Evolutionary conservation across 164 flowering plant species (phyloP).

Genomic region (Buxus sempervirens): DNA sequence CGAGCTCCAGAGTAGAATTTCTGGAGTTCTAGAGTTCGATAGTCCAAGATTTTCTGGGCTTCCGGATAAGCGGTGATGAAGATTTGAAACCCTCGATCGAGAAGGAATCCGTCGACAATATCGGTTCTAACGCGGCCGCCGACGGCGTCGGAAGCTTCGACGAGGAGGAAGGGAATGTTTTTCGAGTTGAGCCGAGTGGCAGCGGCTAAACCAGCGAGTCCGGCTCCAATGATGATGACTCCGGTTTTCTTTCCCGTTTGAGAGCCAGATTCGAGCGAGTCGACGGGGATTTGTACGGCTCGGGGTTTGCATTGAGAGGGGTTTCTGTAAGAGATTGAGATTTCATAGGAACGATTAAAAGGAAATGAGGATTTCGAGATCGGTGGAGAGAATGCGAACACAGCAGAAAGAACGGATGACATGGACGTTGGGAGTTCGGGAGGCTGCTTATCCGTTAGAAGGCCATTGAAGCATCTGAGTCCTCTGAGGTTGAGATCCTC

Average conservation of each 20-base stretch:
- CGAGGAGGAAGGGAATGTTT: slow-evolving; percentile 65
- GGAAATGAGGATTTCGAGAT: slow-evolving; percentile 1
- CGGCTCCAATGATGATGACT: slow-evolving; percentile 74
- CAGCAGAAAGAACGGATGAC: too few species aligned
- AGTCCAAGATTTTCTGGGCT: slow-evolving; percentile 54
- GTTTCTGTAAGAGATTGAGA: neutral
- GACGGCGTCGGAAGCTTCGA: slow-evolving; percentile 81
- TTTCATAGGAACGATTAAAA: slow-evolving; percentile 2
- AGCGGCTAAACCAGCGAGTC: slow-evolving; percentile 96
- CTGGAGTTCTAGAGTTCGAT: slow-evolving; percentile 42
- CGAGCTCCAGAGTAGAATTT: slow-evolving; percentile 84
- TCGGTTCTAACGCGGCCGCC: slow-evolving; percentile 96
- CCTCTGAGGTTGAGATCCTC: too few species aligned
- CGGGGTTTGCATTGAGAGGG: slow-evolving; percentile 4
- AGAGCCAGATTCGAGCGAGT: slow-evolving; percentile 17
- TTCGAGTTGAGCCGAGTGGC: slow-evolving; percentile 58
- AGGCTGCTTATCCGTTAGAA: too few species aligned
- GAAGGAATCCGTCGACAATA: slow-evolving; percentile 64
- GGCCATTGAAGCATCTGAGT: too few species aligned
- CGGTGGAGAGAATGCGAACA: neutral
- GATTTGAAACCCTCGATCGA: slow-evolving; percentile 95
- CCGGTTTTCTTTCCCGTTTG: slow-evolving; percentile 27
- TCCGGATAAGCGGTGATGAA: slow-evolving; percentile 95
- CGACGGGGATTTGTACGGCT: slow-evolving; percentile 15
- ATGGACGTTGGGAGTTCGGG: too few species aligned